phyloP scores from a whole-genome alignment of 768 basidiomycete genomes.

The Russula earlei region DNA sequence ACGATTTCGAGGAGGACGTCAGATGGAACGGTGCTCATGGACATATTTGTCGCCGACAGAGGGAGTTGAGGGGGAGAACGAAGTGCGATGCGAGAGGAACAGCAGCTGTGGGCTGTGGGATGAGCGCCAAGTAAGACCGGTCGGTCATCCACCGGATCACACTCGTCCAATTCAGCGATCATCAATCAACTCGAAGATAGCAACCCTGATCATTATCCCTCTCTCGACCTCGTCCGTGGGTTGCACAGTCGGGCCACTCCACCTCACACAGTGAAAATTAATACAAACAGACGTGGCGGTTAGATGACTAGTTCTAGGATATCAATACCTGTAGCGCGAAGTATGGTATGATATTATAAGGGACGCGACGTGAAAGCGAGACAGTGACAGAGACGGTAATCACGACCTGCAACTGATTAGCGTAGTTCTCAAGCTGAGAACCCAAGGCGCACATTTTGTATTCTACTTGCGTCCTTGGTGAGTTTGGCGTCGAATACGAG shows the following conservation, averaged over 20 bases:
- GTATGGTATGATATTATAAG: background rate
- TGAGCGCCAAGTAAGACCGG: no score
- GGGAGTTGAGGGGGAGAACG: no score
- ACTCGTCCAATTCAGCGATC: no score
- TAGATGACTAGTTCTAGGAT: background rate
- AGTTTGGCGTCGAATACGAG: conserved; percentile 40
- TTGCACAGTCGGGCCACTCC: background rate
- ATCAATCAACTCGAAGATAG: no score
- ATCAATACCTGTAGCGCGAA: conserved; percentile 7
- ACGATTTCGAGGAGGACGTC: conserved; percentile 66
- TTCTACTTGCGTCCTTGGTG: conserved; percentile 34
- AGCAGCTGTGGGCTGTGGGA: no score
- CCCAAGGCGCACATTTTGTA: conserved; percentile 81
- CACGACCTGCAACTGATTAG: conserved; percentile 72
- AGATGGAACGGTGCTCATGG: conserved; percentile 31
- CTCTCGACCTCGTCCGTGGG: background rate
- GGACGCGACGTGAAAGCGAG: background rate
- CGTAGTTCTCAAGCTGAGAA: conserved; percentile 31
- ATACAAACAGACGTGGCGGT: background rate
- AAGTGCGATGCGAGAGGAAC: no score
- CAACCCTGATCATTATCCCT: background rate
- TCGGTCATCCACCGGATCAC: no score
- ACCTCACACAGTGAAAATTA: background rate
- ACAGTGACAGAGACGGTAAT: conserved; percentile 27
- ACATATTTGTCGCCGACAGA: background rate